These are phyloP conservation scores for Crithidia sp. DNA, from an alignment of 208 protist species.

Conservation along the genomic window DNA sequence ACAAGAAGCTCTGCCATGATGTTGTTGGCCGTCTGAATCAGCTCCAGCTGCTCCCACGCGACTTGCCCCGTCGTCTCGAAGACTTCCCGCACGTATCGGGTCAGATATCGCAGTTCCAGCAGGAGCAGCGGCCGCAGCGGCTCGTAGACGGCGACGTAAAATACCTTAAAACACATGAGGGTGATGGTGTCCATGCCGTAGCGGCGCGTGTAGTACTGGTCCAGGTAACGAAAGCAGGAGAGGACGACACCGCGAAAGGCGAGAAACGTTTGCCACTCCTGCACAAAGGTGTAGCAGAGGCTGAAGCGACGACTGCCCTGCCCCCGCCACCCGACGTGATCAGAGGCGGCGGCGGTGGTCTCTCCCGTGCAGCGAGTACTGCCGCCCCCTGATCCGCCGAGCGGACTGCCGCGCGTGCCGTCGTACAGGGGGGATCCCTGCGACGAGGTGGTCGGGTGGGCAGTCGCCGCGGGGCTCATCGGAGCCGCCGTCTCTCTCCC, in stretches of 20 bases:
- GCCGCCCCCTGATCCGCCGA: not conserved
- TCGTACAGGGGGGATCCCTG: conserved; percentile 3
- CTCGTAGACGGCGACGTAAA: conserved; percentile 79
- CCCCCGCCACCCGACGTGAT: conserved; percentile 8
- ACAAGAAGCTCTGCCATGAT: conserved; percentile 45
- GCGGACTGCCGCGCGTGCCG: not conserved
- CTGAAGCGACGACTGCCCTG: conserved; percentile 26
- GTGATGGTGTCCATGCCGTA: conserved; percentile 73
- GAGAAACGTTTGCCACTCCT: conserved; percentile 64
- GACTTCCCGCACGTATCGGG: conserved; percentile 33
- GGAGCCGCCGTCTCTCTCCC: conserved; percentile 5
- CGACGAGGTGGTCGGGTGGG: not conserved
- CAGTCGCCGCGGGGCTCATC: not conserved
- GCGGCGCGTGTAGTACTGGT: conserved; percentile 78
- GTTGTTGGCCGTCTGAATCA: conserved; percentile 38
- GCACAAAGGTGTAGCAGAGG: conserved; percentile 50
- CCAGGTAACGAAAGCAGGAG: conserved; percentile 87
- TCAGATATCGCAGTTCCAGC: conserved; percentile 40
- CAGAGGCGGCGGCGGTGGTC: not conserved
- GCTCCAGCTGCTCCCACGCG: conserved; percentile 25
- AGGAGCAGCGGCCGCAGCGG: conserved; percentile 46
- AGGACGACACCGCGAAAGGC: conserved; percentile 64
- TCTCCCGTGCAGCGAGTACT: conserved; percentile 8
- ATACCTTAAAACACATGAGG: conserved; percentile 79
- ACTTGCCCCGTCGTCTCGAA: conserved; percentile 29